A percentile compares a stretch with the other conserved stretches of the same genome.
Evolutionary conservation across 768 basidiomycete genomes (phyloP).

Genomic region (Mycena rebaudengoi): DNA sequence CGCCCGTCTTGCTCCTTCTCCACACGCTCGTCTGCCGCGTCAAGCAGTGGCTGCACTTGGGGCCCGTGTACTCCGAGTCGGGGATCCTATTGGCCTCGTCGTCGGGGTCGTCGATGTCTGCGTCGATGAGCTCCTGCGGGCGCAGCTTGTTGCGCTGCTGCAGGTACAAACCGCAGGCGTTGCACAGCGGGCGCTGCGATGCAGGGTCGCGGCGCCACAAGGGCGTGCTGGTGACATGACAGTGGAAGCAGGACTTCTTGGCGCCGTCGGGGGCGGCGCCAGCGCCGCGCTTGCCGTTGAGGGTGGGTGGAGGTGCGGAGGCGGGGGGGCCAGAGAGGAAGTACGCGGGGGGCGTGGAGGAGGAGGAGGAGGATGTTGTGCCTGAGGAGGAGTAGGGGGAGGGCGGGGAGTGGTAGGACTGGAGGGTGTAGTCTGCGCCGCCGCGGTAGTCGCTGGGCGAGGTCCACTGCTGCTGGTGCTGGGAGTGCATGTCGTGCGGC

Average conservation of each 20-base stretch:
- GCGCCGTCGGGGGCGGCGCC: not conserved
- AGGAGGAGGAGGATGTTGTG: not conserved
- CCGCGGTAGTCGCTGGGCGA: not conserved
- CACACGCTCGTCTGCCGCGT: constrained; percentile 23
- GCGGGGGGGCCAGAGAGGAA: not conserved
- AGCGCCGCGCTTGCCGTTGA: not conserved
- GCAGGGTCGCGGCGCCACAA: constrained; percentile 24
- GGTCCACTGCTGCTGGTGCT: not conserved
- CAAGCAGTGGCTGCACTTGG: constrained; percentile 19
- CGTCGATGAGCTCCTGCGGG: constrained; percentile 25
- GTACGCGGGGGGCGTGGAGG: not conserved
- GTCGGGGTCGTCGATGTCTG: constrained; percentile 17
- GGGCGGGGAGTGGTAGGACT: not conserved
- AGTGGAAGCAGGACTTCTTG: constrained; percentile 21
- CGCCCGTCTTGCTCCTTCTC: constrained; percentile 20
- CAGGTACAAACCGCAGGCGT: constrained; percentile 24
- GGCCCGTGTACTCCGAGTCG: constrained; percentile 22
- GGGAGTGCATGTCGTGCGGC: not conserved
- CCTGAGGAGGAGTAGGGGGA: constrained; percentile 1
- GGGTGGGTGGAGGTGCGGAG: not conserved
- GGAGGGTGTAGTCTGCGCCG: not conserved
- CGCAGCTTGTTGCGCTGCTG: constrained; percentile 25
- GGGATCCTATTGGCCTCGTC: constrained; percentile 10
- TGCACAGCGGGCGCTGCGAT: constrained; percentile 18
- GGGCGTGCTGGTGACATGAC: constrained; percentile 20